Percentiles rank a stretch among this genome's conserved stretches.
Evolutionary conservation across 768 basidiomycete species (phyloP).

Genomic region (Lactarius hatsudake): DNA sequence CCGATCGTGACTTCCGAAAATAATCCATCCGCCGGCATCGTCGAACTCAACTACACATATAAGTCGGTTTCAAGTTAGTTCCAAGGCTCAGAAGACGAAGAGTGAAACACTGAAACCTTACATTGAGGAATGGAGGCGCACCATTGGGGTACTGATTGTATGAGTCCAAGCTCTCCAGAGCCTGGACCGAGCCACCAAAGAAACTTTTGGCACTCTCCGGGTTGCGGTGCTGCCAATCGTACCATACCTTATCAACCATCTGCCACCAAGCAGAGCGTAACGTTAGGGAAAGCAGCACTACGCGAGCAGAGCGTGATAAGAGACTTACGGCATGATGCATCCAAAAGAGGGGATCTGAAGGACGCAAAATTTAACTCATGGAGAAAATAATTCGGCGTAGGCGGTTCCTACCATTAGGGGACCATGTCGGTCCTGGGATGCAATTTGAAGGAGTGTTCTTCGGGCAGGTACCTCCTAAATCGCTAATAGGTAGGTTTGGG

Average conservation of each 20-base stretch:
- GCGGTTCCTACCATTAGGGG: constrained; percentile 34
- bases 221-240: constrained; percentile 36
- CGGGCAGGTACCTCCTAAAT: constrained; percentile 34
- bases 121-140: constrained; percentile 30
- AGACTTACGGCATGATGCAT: constrained; percentile 37
- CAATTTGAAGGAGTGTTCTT: constrained; percentile 31
- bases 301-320: not conserved
- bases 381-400: not conserved
- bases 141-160: constrained; percentile 33
- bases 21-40: constrained; percentile 34
- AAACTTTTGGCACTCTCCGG: constrained; percentile 32
- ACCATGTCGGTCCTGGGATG: constrained; percentile 32
- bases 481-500: constrained; percentile 26
- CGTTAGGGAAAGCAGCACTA: not conserved
- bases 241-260: constrained; percentile 42
- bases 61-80: not conserved
- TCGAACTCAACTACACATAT: constrained; percentile 30
- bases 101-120: constrained; percentile 21
- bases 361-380: not conserved
- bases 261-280: constrained; percentile 3
- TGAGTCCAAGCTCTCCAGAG: constrained; percentile 27
- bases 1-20: constrained; percentile 29
- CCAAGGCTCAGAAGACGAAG: not conserved
- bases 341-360: constrained; percentile 37
- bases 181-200: constrained; percentile 35